Base-by-base conservation (phyloP, 345 rosid genomes). In the Euphorbia pulcherrima region DNA sequence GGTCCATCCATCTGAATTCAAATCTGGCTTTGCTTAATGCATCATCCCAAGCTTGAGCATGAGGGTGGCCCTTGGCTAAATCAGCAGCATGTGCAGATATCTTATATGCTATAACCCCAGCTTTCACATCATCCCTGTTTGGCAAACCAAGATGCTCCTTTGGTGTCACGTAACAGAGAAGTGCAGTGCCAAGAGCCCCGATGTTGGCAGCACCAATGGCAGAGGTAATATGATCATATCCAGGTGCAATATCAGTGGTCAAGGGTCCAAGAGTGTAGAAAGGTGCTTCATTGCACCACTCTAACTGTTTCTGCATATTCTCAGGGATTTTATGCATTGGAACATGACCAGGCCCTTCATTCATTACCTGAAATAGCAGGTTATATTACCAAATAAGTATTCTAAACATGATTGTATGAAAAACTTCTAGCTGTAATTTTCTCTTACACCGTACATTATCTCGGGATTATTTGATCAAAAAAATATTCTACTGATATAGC, bases 191-290 rank as follows among this genome's bases (percentile, higher is more conserved):
- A 52, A 95, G 92, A 50, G 98, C 97, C 71, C 98, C 98, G 55
- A 95, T 95, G 71, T 92, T 92, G 74, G 99, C 99, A 74, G 99
- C 97, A 44, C 99, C 99, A 50, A 95, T 95, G 66, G 99, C 98
- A 50, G 99, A 95, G 65, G 98, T 95, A 30, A 95, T 92, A 76
- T 95, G 99, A 74, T 92, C 99, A 71, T 95, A 95, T 55, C 96
- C 98, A 68, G 98, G 97, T 30, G 99, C 97, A 55, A 95, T 81
- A 68, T 95, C 99, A 52, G 99, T 92, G 64, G 99, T 95, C 65
- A 95, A 74, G 65, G 99, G 99, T 54, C 98, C 96, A 37, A 95
- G 94, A 24, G 97, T 92, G 81, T 95, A 95, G 85, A 95, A 95
- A 60, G 98, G 99, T 29, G 97, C 97, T 77, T 95, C 99, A 67